Conservation (phyloP, 2,329 filamentous ascomycete genomes). For the Truncatella angustata region DNA sequence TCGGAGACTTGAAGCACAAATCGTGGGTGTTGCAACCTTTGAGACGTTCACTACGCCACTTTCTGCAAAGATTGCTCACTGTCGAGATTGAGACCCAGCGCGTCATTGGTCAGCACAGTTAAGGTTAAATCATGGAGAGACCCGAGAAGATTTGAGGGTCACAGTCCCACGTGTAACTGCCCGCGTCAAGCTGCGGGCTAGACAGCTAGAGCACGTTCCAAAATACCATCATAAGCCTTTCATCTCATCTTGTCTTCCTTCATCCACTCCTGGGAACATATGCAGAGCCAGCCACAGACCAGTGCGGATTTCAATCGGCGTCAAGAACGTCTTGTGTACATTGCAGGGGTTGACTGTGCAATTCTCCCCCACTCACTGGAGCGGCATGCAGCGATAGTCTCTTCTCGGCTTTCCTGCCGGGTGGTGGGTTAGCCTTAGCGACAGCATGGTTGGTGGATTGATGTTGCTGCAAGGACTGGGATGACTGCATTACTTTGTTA, state of each 20-base stretch:
- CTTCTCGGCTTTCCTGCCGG: slow-evolving; percentile 10
- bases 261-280: too few species aligned
- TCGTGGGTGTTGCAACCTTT: background rate
- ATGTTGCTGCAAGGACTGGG: background rate
- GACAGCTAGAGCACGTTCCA: background rate
- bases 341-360: slow-evolving; percentile 2
- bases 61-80: background rate
- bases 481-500: slow-evolving; percentile 3
- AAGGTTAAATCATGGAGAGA: slow-evolving; percentile 12
- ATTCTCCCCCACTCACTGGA: background rate
- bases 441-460: slow-evolving; percentile 10
- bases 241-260: background rate
- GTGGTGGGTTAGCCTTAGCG: background rate
- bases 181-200: background rate
- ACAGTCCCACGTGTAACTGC: slow-evolving; percentile 6
- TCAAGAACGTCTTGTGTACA: background rate
- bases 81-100: background rate
- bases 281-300: too few species aligned
- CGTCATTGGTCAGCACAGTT: slow-evolving; percentile 7
- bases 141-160: slow-evolving; percentile 10
- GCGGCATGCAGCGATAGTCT: slow-evolving; percentile 6
- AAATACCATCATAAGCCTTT: background rate
- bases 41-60: slow-evolving; percentile 6
- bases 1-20: background rate
- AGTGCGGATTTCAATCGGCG: background rate